phyloP scores from a whole-genome alignment of 176 grass and related monocot genomes.

The Triticum dicoccoides region DNA sequence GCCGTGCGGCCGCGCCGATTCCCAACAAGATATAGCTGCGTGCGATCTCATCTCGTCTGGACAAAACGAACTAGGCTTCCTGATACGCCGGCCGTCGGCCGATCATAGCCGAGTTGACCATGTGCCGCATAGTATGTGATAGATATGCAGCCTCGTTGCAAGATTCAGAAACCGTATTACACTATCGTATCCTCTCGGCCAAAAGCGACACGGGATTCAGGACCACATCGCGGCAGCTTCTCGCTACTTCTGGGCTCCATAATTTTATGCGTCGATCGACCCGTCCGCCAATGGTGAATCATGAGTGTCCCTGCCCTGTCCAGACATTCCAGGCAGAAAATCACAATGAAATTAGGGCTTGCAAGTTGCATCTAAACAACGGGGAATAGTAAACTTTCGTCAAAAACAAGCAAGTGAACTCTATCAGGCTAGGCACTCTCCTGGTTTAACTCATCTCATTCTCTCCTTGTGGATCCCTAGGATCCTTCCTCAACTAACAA shows the following conservation, averaged over 20 bases:
- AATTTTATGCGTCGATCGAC: background rate
- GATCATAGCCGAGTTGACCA: conserved; percentile 33
- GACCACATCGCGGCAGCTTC: conserved; percentile 42
- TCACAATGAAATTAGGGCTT: background rate
- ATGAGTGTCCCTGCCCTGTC: conserved; percentile 24
- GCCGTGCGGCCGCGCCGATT: background rate
- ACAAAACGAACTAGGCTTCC: background rate
- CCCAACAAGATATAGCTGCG: background rate
- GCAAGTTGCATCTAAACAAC: conserved; percentile 2
- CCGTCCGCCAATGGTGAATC: background rate
- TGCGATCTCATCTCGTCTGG: background rate
- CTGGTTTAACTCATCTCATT: background rate
- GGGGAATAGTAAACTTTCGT: too few relatives aligned
- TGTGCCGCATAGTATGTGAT: background rate
- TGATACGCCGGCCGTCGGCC: background rate
- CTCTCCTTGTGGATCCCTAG: conserved; percentile 30
- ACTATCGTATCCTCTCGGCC: background rate
- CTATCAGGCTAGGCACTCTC: background rate
- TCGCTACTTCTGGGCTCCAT: conserved; percentile 14
- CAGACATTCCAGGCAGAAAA: conserved; percentile 21
- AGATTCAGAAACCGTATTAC: too few relatives aligned
- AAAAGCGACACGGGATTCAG: conserved; percentile 30
- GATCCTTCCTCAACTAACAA: conserved; percentile 31
- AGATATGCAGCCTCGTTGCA: too few relatives aligned
- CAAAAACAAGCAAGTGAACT: too few relatives aligned